A percentile compares a stretch with the other conserved stretches of the same genome.
These are phyloP conservation scores for Allomyces javanicus DNA, from an alignment of 192 early-diverging fungal genomes.

Conservation along the genomic window DNA sequence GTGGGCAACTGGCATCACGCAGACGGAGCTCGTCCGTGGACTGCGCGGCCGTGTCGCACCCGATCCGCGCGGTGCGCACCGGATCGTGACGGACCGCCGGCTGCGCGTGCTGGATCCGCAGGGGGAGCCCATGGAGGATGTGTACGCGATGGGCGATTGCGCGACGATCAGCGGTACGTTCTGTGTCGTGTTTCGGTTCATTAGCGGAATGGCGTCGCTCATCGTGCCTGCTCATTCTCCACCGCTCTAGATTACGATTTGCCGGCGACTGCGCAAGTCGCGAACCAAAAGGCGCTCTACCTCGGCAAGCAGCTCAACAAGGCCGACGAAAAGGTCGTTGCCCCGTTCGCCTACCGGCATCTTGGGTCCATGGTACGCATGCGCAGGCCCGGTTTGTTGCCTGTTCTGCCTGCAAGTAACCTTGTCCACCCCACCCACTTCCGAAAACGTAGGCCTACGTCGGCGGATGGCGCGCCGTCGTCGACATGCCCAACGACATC, in stretches of 20 bases:
- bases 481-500: slow-evolving; percentile 32
- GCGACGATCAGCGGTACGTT: slow-evolving; percentile 45
- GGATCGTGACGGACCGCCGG: slow-evolving; percentile 52
- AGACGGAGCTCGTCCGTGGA: slow-evolving; percentile 32
- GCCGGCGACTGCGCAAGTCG: slow-evolving; percentile 73
- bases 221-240: too few relatives aligned
- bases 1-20: slow-evolving; percentile 59
- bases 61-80: slow-evolving; percentile 11
- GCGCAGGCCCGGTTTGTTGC: too few relatives aligned
- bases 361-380: slow-evolving; percentile 27
- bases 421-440: too few relatives aligned
- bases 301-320: slow-evolving; percentile 26
- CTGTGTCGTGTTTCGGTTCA: too few relatives aligned
- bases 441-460: background rate
- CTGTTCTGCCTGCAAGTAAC: too few relatives aligned
- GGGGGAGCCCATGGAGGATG: slow-evolving; percentile 26
- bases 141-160: slow-evolving; percentile 80
- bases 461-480: slow-evolving; percentile 20
- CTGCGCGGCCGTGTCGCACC: slow-evolving; percentile 20
- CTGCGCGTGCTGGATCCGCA: slow-evolving; percentile 50
- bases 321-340: background rate
- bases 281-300: slow-evolving; percentile 51
- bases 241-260: slow-evolving; percentile 21
- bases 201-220: too few relatives aligned
- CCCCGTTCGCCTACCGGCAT: slow-evolving; percentile 37